Evolutionary conservation across 805 yeast species (phyloP).

Genomic region (Myxozyma monticola): DNA sequence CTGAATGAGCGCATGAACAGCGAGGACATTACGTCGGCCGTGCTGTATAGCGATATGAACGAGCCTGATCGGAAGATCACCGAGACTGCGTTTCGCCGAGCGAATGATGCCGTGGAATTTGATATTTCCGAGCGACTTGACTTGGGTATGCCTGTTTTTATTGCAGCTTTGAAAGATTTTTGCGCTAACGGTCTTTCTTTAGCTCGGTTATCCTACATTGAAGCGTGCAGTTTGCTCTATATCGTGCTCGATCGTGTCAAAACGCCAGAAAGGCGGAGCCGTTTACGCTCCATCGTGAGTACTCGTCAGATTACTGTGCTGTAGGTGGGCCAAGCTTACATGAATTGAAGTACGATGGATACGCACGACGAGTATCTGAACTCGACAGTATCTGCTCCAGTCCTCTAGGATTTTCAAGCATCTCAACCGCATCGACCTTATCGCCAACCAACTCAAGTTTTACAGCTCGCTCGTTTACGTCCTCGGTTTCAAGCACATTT

Average conservation of each 20-base stretch:
- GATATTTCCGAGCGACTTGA: slow-evolving; percentile 4
- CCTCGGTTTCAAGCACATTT: too few relatives aligned
- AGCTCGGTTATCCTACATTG: slow-evolving; percentile 17
- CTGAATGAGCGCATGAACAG: too few relatives aligned
- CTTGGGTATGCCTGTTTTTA: slow-evolving; percentile 3
- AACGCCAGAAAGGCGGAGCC: background rate
- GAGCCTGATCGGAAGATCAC: background rate
- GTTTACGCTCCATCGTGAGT: slow-evolving; percentile 7
- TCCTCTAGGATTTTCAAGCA: too few relatives aligned
- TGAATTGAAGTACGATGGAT: slow-evolving; percentile 5
- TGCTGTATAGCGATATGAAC: too few relatives aligned
- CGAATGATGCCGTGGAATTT: slow-evolving; percentile 12
- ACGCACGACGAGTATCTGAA: slow-evolving; percentile 8
- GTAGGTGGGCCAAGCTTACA: too few relatives aligned
- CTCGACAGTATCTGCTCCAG: slow-evolving; percentile 2
- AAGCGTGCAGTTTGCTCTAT: slow-evolving; percentile 13
- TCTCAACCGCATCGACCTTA: too few relatives aligned
- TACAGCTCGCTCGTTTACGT: too few relatives aligned
- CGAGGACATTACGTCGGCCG: too few relatives aligned
- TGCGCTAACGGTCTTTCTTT: background rate
- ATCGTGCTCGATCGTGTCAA: slow-evolving; percentile 1
- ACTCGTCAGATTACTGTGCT: too few relatives aligned
- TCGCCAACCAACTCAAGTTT: too few relatives aligned
- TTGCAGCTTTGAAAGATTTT: background rate
- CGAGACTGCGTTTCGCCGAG: slow-evolving; percentile 7